Base-by-base conservation (phyloP, 176 grass and related monocot genomes). In the Pontederia paniculata region DNA sequence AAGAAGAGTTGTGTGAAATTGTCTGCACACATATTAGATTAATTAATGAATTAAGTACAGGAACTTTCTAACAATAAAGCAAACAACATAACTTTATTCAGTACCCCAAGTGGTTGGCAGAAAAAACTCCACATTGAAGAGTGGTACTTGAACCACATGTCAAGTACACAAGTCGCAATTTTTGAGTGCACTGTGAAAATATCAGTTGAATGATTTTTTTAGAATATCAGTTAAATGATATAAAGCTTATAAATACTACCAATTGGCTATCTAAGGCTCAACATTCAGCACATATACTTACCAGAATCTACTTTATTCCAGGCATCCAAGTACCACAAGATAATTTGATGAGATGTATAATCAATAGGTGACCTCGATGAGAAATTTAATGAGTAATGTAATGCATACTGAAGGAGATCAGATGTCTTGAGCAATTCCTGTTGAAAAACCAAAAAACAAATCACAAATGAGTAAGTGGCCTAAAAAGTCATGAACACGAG, bases 81-180 rank as follows among this genome's bases (percentile, higher is more conserved):
- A 23, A 22, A 10, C 14, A 0, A 25, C 12, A 10, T 12, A 43
- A 17, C 11, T 21, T 66, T 18, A 70, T 54, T 19, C 61, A 60
- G 0, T n/a, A 96, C 90, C 85, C 77, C 78, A 45, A 74, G 65
- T 48, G 67, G 73, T 75, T 83, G 82, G 10, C 85, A 83, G 55
- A 73, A 86, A 44, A 74, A 63, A 70, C 44, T 86, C 90, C 90
- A 96, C 49, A 96, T 43, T 41, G 68, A 83, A 53, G 68, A 83
- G 65, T 96, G 90, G 41, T 83, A 86, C 67, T 89, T 89, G 63
- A 76, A 83, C 90, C 90, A 96, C 77, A 89, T 89, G 75, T 86
- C 82, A 78, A 89, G 74, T 70, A 85, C 50, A 55, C 55, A 76
- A 23, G 42, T 78, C 45, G 82, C 66, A 76, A 96, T 48, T 70